A percentile compares a stretch with the other conserved stretches of the same genome.
phyloP scores from a whole-genome alignment of 1,284 basidiomycete genomes.

The Ceraceosorus guamensis region DNA sequence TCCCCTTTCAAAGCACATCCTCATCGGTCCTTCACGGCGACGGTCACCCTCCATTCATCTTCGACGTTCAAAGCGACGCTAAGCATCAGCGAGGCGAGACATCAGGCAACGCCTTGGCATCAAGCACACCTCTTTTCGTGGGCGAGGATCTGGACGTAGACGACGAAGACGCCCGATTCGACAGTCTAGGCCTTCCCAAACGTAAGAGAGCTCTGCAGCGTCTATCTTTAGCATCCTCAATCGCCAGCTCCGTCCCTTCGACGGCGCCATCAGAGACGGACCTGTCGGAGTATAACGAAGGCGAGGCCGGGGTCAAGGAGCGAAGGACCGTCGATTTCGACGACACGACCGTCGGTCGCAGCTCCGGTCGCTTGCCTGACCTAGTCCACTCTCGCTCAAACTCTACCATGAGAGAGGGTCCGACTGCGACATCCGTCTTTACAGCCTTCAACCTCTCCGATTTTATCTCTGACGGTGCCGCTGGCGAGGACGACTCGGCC shows the following conservation, averaged over 20 bases:
- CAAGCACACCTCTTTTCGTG: background rate
- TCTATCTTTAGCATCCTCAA: conserved; percentile 28
- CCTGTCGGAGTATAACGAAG: background rate
- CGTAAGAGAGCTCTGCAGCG: conserved; percentile 24
- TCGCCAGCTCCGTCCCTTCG: conserved; percentile 30
- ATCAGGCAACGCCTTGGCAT: background rate
- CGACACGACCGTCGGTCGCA: conserved; percentile 14
- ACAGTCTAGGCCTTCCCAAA: conserved; percentile 9
- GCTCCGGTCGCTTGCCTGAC: conserved; percentile 5
- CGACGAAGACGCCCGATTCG: conserved; percentile 10
- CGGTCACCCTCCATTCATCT: background rate
- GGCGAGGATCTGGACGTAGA: conserved; percentile 10
- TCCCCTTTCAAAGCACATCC: background rate
- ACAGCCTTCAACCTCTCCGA: conserved; percentile 32
- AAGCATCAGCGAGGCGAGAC: too few relatives aligned
- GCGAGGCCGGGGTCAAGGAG: conserved; percentile 1
- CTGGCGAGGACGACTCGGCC: too few relatives aligned
- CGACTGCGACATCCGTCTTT: conserved; percentile 17
- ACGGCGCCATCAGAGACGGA: conserved; percentile 25
- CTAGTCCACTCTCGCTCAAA: conserved; percentile 4
- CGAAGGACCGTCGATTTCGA: conserved; percentile 15
- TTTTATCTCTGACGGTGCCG: conserved; percentile 26
- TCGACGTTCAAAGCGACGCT: background rate
- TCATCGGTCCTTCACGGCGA: background rate
- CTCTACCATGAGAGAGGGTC: conserved; percentile 8